These are phyloP conservation scores for Guillardia theta DNA, from an alignment of 78 protist species.

Conservation along the genomic window DNA sequence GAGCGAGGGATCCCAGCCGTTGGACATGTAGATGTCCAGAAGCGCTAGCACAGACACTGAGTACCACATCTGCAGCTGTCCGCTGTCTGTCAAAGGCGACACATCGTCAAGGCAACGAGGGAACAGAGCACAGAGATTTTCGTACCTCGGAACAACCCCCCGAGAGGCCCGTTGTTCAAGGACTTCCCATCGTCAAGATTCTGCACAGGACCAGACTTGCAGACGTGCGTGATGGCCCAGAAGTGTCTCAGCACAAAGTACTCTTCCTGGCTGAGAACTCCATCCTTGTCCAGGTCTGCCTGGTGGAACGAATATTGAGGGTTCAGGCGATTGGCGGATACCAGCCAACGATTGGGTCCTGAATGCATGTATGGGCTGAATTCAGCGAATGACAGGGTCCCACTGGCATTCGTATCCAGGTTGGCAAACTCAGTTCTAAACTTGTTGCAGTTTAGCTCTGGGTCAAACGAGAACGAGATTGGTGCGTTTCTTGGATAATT, in stretches of 20 bases:
- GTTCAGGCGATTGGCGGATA: neutral
- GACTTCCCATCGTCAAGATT: neutral
- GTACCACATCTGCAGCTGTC: neutral
- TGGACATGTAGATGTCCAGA: neutral
- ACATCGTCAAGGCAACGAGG: too few relatives aligned
- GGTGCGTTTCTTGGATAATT: neutral
- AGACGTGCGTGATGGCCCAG: neutral
- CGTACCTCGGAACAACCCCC: neutral
- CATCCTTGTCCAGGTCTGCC: neutral
- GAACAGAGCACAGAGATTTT: too few relatives aligned
- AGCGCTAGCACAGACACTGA: neutral
- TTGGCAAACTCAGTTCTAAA: neutral
- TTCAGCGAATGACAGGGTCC: neutral
- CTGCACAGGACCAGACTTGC: neutral
- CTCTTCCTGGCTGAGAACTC: neutral
- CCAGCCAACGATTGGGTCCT: neutral
- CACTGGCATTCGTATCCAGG: neutral
- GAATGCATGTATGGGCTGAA: neutral
- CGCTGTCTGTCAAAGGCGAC: too few relatives aligned
- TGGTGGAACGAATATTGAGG: neutral
- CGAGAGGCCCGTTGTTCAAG: neutral
- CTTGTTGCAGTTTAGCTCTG: neutral
- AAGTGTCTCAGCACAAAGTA: neutral
- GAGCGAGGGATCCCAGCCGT: neutral
- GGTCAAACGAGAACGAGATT: neutral